phyloP scores from a whole-genome alignment of 495 filamentous ascomycete genomes.

The Aspergillus ellipticus region DNA sequence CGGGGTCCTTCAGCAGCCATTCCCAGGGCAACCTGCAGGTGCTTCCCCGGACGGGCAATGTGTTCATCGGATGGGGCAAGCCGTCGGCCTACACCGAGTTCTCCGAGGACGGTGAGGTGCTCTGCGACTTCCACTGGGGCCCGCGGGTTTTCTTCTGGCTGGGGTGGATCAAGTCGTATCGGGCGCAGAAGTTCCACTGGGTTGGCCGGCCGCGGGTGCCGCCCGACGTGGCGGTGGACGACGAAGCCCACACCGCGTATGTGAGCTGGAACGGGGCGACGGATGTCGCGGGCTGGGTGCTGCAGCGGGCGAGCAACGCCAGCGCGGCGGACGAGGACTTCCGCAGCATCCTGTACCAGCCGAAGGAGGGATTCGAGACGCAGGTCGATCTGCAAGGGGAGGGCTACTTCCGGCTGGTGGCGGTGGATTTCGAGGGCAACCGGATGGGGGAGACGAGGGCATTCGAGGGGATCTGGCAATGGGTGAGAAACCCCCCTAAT shows the following conservation, averaged over 20 bases:
- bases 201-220: slow-evolving; percentile 12
- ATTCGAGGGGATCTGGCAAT: background rate
- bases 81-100: slow-evolving; percentile 46
- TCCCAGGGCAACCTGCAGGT: slow-evolving; percentile 52
- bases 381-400: background rate
- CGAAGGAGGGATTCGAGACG: slow-evolving; percentile 12
- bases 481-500: too few species aligned
- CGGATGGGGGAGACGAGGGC: background rate
- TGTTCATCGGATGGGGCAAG: slow-evolving; percentile 49
- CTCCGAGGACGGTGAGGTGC: slow-evolving; percentile 36
- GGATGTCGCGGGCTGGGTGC: slow-evolving; percentile 18
- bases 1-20: slow-evolving; percentile 34
- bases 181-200: slow-evolving; percentile 17
- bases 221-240: slow-evolving; percentile 13
- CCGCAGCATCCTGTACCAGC: slow-evolving; percentile 6
- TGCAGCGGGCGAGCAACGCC: slow-evolving; percentile 3
- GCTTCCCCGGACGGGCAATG: slow-evolving; percentile 38
- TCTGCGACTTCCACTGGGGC: slow-evolving; percentile 27
- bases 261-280: slow-evolving; percentile 33
- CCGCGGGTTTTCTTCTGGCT: slow-evolving; percentile 12
- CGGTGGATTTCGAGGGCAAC: slow-evolving; percentile 2
- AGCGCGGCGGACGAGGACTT: background rate
- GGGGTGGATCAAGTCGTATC: slow-evolving; percentile 15
- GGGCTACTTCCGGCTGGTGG: slow-evolving; percentile 2
- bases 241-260: slow-evolving; percentile 8